Evolutionary conservation across 2,329 filamentous ascomycete species (phyloP).

Genomic region (Alternaria dauci): DNA sequence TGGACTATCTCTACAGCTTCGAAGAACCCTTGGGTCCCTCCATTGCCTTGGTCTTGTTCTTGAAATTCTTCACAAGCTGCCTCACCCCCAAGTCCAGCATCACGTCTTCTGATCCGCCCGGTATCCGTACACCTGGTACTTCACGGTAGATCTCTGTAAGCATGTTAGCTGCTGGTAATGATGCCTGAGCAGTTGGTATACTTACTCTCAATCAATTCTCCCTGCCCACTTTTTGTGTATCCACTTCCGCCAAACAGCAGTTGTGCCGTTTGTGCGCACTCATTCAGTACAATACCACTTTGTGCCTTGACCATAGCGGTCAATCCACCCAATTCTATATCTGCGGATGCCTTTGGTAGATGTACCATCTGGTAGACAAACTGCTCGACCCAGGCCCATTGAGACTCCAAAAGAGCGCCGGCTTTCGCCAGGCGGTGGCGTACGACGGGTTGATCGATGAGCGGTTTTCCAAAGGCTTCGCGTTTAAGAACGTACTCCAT

Average conservation of each 20-base stretch:
- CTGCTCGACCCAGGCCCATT: conserved; percentile 76
- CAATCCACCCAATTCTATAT: conserved; percentile 72
- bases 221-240: conserved; percentile 73
- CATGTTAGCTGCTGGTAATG: conserved; percentile 18
- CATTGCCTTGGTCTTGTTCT: conserved; percentile 64
- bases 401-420: conserved; percentile 72
- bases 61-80: conserved; percentile 75
- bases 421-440: conserved; percentile 75
- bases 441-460: conserved; percentile 79
- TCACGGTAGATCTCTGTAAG: conserved; percentile 67
- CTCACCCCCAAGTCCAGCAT: conserved; percentile 74
- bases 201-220: conserved; percentile 74
- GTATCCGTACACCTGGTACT: conserved; percentile 67
- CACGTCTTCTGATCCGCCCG: conserved; percentile 77
- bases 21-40: conserved; percentile 55
- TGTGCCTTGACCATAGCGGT: conserved; percentile 78
- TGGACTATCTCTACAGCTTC: conserved; percentile 50
- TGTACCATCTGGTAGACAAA: conserved; percentile 74
- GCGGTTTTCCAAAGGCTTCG: conserved; percentile 71
- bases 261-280: conserved; percentile 74
- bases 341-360: conserved; percentile 66
- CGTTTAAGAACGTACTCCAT: conserved; percentile 71
- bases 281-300: conserved; percentile 73
- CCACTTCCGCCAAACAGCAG: conserved; percentile 79
- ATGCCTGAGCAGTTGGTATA: conserved; percentile 27